phyloP scores from a whole-genome alignment of 805 yeast species.

The Tetrapisispora taiwanensis region DNA sequence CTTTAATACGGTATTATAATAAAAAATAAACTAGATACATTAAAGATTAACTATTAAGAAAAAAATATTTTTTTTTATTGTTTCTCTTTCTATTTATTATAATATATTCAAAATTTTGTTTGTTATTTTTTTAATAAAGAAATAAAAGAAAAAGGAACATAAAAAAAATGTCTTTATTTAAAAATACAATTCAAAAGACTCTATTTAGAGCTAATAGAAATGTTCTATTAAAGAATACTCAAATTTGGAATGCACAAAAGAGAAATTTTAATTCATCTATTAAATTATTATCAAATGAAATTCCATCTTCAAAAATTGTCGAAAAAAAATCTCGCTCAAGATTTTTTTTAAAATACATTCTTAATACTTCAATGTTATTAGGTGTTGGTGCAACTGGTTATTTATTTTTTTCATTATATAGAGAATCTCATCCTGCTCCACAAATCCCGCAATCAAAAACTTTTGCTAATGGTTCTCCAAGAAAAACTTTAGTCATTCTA shows the following conservation, averaged over 20 bases:
- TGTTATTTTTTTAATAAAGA: too few relatives aligned
- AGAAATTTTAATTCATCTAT: neutral
- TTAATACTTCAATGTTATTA: neutral
- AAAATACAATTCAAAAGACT: neutral
- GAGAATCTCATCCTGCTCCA: constrained; percentile 49
- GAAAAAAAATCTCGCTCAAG: neutral
- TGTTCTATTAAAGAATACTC: neutral
- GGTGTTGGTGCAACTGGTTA: constrained; percentile 43
- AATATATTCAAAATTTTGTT: too few relatives aligned
- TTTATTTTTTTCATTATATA: constrained; percentile 51
- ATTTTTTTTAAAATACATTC: neutral
- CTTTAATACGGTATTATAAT: too few relatives aligned
- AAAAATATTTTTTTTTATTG: too few relatives aligned
- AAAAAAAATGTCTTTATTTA: neutral
- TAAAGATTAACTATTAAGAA: too few relatives aligned
- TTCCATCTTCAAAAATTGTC: neutral
- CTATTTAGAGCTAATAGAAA: neutral
- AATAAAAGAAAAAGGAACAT: too few relatives aligned
- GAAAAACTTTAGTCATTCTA: constrained; percentile 48
- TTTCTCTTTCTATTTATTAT: too few relatives aligned
- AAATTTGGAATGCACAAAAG: neutral
- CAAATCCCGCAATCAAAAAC: constrained; percentile 53
- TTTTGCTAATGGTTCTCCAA: constrained; percentile 36
- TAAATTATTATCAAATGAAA: neutral
- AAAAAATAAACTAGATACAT: too few relatives aligned